These are phyloP conservation scores for Hypocreales sp. DNA, from an alignment of 2,329 filamentous ascomycete genomes.

Conservation along the genomic window DNA sequence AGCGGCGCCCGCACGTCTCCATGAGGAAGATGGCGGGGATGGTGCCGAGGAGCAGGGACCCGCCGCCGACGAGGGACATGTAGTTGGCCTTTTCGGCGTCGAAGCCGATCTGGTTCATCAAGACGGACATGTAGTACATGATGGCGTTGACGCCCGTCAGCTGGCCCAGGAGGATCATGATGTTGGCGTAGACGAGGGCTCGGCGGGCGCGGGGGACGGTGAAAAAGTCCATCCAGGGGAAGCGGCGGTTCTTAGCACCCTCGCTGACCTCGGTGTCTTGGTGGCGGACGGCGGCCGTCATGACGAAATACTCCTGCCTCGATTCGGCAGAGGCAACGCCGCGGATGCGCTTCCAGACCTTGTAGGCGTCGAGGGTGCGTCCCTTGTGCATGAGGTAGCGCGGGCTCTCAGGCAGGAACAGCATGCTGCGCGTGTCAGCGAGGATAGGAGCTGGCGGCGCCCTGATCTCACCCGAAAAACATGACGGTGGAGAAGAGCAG, in stretches of 20 bases:
- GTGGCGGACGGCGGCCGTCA: constrained; percentile 45
- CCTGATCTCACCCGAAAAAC: constrained; percentile 15
- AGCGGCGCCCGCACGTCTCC: constrained; percentile 57
- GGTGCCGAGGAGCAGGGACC: constrained; percentile 48
- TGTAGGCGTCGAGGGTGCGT: constrained; percentile 26
- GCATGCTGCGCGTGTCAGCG: constrained; percentile 43
- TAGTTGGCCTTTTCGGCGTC: constrained; percentile 45
- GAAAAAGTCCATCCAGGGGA: constrained; percentile 60
- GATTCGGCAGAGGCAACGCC: constrained; percentile 40
- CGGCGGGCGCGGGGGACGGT: constrained; percentile 52
- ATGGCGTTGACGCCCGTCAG: constrained; percentile 56
- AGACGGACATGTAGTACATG: constrained; percentile 55
- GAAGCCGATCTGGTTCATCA: constrained; percentile 57
- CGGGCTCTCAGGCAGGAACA: constrained; percentile 56
- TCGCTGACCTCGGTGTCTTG: constrained; percentile 38
- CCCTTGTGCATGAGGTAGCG: constrained; percentile 58
- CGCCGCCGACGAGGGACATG: constrained; percentile 62
- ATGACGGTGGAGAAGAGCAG: constrained; percentile 45
- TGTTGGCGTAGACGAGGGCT: constrained; percentile 50
- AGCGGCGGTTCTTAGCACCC: constrained; percentile 35
- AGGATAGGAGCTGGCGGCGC: constrained; percentile 14
- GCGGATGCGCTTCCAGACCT: constrained; percentile 59
- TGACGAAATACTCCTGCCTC: constrained; percentile 55
- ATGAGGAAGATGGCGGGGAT: constrained; percentile 55
- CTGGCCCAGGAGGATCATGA: constrained; percentile 56